phyloP scores from a whole-genome alignment of 2,329 filamentous ascomycete species.

The Didymella sp. region DNA sequence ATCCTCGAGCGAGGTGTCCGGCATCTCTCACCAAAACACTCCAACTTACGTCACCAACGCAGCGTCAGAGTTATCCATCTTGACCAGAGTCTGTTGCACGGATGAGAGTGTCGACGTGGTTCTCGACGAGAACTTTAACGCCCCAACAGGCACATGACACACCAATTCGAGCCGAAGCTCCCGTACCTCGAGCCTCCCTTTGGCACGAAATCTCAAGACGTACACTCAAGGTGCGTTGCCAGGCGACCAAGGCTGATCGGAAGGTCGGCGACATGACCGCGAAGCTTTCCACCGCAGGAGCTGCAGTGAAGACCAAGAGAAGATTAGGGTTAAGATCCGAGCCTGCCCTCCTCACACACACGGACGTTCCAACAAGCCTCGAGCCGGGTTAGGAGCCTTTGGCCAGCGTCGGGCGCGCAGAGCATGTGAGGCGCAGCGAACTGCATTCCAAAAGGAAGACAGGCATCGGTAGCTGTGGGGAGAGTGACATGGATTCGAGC shows the following conservation, averaged over 20 bases:
- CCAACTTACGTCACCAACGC: slow-evolving; percentile 48
- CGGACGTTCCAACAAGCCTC: slow-evolving; percentile 53
- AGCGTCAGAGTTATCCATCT: slow-evolving; percentile 62
- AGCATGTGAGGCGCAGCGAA: slow-evolving; percentile 51
- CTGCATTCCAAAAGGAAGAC: slow-evolving; percentile 70
- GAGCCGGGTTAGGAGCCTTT: slow-evolving; percentile 66
- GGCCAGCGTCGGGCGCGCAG: slow-evolving; percentile 58
- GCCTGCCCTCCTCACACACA: slow-evolving; percentile 64
- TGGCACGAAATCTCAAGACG: slow-evolving; percentile 33
- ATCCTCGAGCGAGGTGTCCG: slow-evolving; percentile 57
- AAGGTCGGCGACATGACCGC: slow-evolving; percentile 69
- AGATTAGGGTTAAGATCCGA: slow-evolving; percentile 99
- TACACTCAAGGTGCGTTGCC: slow-evolving; percentile 30
- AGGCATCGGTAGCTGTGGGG: slow-evolving; percentile 78
- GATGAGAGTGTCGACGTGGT: slow-evolving; percentile 76
- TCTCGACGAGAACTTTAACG: slow-evolving; percentile 74
- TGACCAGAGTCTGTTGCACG: slow-evolving; percentile 76
- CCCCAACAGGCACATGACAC: slow-evolving; percentile 75
- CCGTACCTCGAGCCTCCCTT: slow-evolving; percentile 56
- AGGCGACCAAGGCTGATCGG: slow-evolving; percentile 62
- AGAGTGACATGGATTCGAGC: slow-evolving; percentile 71
- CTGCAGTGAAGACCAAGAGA: slow-evolving; percentile 68
- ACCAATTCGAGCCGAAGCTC: slow-evolving; percentile 58
- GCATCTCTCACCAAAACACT: slow-evolving; percentile 60
- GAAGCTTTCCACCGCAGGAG: slow-evolving; percentile 51